A percentile compares a stretch with the other conserved stretches of the same genome.
Evolutionary conservation across 164 flowering plant species (phyloP).

Genomic region (Vitis labrusca): DNA sequence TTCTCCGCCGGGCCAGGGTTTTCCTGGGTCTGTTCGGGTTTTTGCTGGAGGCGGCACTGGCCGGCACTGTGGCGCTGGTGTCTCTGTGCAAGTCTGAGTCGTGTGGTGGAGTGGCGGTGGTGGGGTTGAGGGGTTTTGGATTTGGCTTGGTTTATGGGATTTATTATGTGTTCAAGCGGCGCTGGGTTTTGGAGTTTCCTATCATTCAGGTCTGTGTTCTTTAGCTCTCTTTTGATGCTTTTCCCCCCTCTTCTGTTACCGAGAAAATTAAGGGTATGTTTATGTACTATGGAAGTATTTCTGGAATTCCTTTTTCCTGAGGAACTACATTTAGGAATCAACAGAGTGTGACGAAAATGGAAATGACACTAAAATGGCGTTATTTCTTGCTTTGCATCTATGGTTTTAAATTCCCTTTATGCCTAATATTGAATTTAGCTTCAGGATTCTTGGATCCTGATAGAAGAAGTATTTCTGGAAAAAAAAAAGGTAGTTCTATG

Average conservation of each 20-base stretch:
- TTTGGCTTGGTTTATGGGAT: slow-evolving; percentile 64
- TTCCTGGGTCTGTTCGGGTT: slow-evolving; percentile 37
- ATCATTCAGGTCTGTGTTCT: slow-evolving; percentile 66
- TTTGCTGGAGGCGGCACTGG: slow-evolving; percentile 18
- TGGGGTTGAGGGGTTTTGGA: slow-evolving; percentile 61
- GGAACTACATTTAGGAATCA: too few species aligned
- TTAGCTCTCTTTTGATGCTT: not conserved
- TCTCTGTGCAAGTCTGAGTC: slow-evolving; percentile 23
- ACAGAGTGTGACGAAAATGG: too few species aligned
- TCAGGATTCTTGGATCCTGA: too few species aligned
- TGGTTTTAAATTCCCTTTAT: too few species aligned
- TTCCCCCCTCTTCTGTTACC: not conserved
- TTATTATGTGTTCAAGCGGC: slow-evolving; percentile 40
- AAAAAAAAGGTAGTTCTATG: too few species aligned
- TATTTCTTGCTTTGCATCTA: too few species aligned
- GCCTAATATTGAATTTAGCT: too few species aligned
- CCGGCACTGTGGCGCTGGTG: slow-evolving; percentile 24
- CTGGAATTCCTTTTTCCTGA: too few species aligned
- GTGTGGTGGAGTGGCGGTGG: slow-evolving; percentile 7
- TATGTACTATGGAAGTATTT: too few species aligned
- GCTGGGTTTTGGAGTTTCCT: slow-evolving; percentile 81
- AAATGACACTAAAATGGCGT: too few species aligned
- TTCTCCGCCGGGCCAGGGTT: slow-evolving; percentile 38
- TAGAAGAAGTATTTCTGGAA: too few species aligned
- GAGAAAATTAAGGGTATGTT: not conserved